phyloP scores from a whole-genome alignment of 805 yeast species.

The Yarrowia osloensis region DNA sequence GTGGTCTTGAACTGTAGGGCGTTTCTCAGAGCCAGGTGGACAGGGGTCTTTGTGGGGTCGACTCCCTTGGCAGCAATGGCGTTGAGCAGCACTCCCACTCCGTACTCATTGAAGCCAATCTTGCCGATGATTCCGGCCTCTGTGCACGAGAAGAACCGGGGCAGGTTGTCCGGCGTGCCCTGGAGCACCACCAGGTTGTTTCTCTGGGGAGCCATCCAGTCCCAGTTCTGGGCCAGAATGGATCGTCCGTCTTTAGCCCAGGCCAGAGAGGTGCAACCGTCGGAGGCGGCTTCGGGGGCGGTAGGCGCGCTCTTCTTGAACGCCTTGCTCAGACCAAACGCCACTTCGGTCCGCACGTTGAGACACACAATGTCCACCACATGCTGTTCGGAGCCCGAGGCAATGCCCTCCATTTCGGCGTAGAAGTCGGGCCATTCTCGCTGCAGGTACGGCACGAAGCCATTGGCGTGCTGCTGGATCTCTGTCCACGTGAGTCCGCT shows the following conservation, averaged over 20 bases:
- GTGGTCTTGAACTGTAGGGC: conserved; percentile 41
- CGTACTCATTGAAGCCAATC: conserved; percentile 43
- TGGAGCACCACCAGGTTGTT: conserved; percentile 40
- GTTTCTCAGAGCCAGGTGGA: conserved; percentile 45
- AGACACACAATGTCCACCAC: conserved; percentile 45
- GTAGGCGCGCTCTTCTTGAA: background rate
- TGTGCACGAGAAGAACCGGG: conserved; percentile 40
- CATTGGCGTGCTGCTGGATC: conserved; percentile 40
- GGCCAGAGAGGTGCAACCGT: conserved; percentile 47
- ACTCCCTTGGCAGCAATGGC: conserved; percentile 43
- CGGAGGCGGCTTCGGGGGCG: conserved; percentile 36
- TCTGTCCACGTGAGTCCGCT: conserved; percentile 41
- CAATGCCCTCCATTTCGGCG: conserved; percentile 46
- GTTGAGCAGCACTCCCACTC: conserved; percentile 43
- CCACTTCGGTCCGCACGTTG: conserved; percentile 47
- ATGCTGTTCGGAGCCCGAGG: conserved; percentile 44
- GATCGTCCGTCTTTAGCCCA: conserved; percentile 38
- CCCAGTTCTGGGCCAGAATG: conserved; percentile 48
- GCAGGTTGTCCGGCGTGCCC: conserved; percentile 38
- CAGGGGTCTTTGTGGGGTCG: conserved; percentile 42
- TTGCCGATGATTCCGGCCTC: conserved; percentile 47
- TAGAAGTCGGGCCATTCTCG: conserved; percentile 41
- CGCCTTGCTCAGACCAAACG: conserved; percentile 36
- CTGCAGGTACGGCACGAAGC: conserved; percentile 41
- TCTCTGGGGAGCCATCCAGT: conserved; percentile 44